These are phyloP conservation scores for Catharanthus roseus DNA, from an alignment of 257 asterid species.

Conservation along the genomic window DNA sequence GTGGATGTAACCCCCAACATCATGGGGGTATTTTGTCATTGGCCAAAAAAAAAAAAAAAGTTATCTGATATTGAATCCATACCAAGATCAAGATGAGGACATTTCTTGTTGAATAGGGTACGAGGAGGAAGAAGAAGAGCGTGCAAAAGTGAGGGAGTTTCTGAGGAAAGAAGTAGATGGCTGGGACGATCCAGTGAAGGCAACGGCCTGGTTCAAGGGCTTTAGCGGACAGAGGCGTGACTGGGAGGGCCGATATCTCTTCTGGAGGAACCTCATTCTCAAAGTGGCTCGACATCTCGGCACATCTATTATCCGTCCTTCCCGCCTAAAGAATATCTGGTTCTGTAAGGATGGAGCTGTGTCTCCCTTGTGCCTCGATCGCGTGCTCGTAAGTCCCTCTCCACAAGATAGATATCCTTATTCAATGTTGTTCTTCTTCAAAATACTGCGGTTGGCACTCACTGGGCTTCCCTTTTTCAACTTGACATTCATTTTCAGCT, in stretches of 20 bases:
- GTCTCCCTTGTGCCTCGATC: slow-evolving; percentile 69
- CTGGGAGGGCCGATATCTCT: slow-evolving; percentile 65
- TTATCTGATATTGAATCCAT: neutral
- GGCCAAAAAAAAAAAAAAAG: too few species aligned
- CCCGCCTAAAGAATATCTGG: slow-evolving; percentile 50
- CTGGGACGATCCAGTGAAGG: slow-evolving; percentile 65
- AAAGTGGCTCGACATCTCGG: slow-evolving; percentile 56
- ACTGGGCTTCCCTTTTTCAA: neutral
- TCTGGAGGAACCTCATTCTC: slow-evolving; percentile 76
- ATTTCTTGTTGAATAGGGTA: neutral
- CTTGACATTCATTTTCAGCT: slow-evolving; percentile 14
- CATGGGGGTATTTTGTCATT: too few species aligned
- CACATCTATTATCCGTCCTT: slow-evolving; percentile 53
- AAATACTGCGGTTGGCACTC: too few species aligned
- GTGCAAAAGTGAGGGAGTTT: slow-evolving; percentile 35
- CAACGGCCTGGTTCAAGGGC: slow-evolving; percentile 57
- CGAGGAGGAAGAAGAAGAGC: slow-evolving; percentile 26
- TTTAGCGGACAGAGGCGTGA: slow-evolving; percentile 84
- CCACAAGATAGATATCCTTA: neutral
- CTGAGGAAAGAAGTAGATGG: slow-evolving; percentile 45
- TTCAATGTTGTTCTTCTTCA: too few species aligned
- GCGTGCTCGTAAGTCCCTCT: slow-evolving; percentile 36
- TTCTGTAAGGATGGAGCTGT: slow-evolving; percentile 50
- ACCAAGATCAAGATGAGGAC: neutral
- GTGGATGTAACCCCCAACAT: too few species aligned